Evolutionary conservation across 345 rosid genomes (phyloP).

Genomic region (Rhodomyrtus tomentosa): DNA sequence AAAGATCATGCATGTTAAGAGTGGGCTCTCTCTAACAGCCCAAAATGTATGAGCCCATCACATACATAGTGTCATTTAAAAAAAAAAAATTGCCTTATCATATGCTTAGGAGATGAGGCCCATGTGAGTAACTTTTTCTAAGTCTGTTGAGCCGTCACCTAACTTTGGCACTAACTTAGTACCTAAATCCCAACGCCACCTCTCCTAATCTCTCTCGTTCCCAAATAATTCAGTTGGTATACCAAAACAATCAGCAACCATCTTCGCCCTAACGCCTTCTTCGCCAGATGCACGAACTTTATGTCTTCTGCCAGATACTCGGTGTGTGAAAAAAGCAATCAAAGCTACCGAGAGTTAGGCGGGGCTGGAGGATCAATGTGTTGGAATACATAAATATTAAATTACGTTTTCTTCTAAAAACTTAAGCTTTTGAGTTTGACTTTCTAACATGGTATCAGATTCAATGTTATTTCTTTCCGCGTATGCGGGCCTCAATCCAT

Average conservation of each 20-base stretch:
- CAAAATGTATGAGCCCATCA: background rate
- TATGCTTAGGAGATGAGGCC: background rate
- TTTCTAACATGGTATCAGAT: too few species aligned
- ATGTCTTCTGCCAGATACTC: background rate
- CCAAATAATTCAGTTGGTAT: background rate
- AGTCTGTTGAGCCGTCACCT: background rate
- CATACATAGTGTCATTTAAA: background rate
- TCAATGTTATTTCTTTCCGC: too few species aligned
- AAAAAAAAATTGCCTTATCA: too few species aligned
- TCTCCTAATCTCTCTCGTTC: background rate
- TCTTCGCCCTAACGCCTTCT: background rate
- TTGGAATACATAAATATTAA: too few species aligned
- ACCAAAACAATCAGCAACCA: background rate
- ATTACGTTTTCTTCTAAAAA: too few species aligned
- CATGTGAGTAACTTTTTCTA: background rate
- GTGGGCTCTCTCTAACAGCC: background rate
- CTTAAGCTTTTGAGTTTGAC: too few species aligned
- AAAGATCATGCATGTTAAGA: background rate
- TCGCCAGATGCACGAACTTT: background rate
- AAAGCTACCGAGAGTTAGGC: background rate
- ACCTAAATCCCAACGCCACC: background rate
- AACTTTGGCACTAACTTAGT: background rate
- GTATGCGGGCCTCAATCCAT: too few species aligned
- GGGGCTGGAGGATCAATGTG: background rate
- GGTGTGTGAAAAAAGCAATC: background rate